Evolutionary conservation across 257 asterid genomes (phyloP), one percentile per base, ranked within the genome.

Genomic region (Cordia subcordata): DNA sequence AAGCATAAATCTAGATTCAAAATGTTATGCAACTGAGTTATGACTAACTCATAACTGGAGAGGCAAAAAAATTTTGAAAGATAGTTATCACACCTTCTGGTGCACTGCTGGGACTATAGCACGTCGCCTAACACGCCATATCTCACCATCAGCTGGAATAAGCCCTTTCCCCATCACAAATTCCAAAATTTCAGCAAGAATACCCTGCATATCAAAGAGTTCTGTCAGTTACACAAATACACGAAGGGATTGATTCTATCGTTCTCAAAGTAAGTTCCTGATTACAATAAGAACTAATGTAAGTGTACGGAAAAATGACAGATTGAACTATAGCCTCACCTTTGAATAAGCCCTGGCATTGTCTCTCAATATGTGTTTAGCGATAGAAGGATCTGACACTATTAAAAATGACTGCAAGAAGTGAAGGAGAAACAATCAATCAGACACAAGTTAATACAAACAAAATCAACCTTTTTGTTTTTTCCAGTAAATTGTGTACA

Each of bases 151-250:
- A 66, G 99, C 97, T 57, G 99, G 99, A 63, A 92, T 92, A 59
- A 92, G 99, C 69, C 99, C 99, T 80, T 92, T 92, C 64, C 99
- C 99, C 99, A 92, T 92, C 18, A 92, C 99, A 72, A 92, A 92
- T 33, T 88, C 94, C 77, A 92, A 77, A 55, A 92, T 92, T 73
- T 92, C 99, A 73, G 96, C 96, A 42, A 92, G 84, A 82, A 92
- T 79, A 51, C 99, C 99, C 96, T 88, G 85, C 22, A 50, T 6
- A 58, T 58, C 50, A 64, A 61, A 27, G 39, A 13, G 37, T 35
- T 33, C 17, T 22, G 19, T 49, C 35, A 27, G 54, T 62, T 45
- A 68, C 53, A 54, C 45, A 46, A 57, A 23, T 46, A 49, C 50
- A 51, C 42, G 63, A 66, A 22, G 33, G 19, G 17, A 56, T 40